These are phyloP conservation scores for Rugosomyces carneus DNA, from an alignment of 1,284 basidiomycete genomes.

Conservation along the genomic window DNA sequence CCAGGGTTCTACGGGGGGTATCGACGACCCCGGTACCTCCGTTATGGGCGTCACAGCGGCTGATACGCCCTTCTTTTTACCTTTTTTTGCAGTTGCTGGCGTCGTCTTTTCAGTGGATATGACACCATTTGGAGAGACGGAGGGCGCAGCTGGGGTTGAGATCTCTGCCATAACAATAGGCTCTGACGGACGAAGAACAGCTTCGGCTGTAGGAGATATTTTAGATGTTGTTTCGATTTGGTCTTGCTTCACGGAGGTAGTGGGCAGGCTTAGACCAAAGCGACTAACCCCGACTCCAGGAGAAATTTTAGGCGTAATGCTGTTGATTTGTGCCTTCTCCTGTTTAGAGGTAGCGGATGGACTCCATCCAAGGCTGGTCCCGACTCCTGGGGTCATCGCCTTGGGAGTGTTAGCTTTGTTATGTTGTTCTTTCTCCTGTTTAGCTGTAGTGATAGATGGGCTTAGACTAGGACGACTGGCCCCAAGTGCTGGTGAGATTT, in stretches of 20 bases:
- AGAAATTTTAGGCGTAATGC: neutral
- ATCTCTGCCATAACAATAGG: conserved; percentile 8
- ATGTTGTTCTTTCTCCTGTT: neutral
- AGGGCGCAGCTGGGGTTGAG: conserved; percentile 1
- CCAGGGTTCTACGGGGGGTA: neutral
- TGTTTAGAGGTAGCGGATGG: conserved; percentile 2
- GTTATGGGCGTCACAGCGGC: conserved; percentile 11
- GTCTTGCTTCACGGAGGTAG: neutral
- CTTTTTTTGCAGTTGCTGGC: conserved; percentile 11
- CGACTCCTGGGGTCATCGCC: conserved; percentile 2
- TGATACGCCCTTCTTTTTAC: conserved; percentile 16
- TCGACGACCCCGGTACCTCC: neutral
- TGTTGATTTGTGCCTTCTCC: neutral
- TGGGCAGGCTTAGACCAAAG: neutral
- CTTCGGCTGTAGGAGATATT: conserved; percentile 10
- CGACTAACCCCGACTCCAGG: neutral
- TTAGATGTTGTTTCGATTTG: conserved; percentile 3
- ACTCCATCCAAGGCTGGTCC: conserved; percentile 3
- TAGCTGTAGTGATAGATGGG: neutral
- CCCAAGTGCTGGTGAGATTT: conserved; percentile 11
- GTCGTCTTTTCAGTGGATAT: conserved; percentile 8
- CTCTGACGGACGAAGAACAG: conserved; percentile 8
- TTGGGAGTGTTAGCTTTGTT: neutral
- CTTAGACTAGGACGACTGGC: conserved; percentile 10
- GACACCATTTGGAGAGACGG: conserved; percentile 4